phyloP scores from a whole-genome alignment of 257 asterid genomes.

The Galeopsis tetrahit region DNA sequence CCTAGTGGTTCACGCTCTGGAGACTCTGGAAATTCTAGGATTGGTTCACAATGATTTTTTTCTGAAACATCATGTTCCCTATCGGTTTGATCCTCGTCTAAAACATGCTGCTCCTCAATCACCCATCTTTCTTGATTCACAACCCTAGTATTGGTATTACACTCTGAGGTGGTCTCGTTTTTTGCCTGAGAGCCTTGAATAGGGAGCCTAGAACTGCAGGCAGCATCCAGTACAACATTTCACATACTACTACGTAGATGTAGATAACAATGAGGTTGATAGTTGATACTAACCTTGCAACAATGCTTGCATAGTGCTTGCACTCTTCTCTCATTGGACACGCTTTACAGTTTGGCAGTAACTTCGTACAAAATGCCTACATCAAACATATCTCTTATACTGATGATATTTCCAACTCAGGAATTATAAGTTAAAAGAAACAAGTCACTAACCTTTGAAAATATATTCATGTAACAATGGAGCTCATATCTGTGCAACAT shows the following conservation, averaged over 20 bases:
- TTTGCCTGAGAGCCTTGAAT: slow-evolving; percentile 41
- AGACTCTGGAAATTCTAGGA: slow-evolving; percentile 53
- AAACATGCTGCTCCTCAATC: neutral
- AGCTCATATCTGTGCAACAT: slow-evolving; percentile 48
- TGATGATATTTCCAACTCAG: neutral
- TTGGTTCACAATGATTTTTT: slow-evolving; percentile 40
- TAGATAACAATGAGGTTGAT: slow-evolving; percentile 30
- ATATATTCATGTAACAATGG: slow-evolving; percentile 60
- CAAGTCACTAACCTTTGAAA: slow-evolving; percentile 55
- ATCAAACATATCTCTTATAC: neutral
- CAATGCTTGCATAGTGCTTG: slow-evolving; percentile 61
- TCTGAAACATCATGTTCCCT: neutral
- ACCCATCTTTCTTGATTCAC: slow-evolving; percentile 27
- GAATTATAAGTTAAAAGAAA: neutral
- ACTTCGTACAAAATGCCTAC: slow-evolving; percentile 64
- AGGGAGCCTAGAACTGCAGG: slow-evolving; percentile 42
- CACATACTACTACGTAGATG: neutral
- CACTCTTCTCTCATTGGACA: slow-evolving; percentile 67
- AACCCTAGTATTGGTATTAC: slow-evolving; percentile 13
- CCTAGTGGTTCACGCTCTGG: slow-evolving; percentile 24
- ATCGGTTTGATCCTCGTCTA: neutral
- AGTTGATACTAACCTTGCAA: slow-evolving; percentile 52
- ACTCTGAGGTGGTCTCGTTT: slow-evolving; percentile 10
- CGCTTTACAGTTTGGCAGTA: slow-evolving; percentile 52
- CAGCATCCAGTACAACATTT: neutral